Conservation (phyloP, 148 eudicot species). For the Mesembryanthemum crystallinum region DNA sequence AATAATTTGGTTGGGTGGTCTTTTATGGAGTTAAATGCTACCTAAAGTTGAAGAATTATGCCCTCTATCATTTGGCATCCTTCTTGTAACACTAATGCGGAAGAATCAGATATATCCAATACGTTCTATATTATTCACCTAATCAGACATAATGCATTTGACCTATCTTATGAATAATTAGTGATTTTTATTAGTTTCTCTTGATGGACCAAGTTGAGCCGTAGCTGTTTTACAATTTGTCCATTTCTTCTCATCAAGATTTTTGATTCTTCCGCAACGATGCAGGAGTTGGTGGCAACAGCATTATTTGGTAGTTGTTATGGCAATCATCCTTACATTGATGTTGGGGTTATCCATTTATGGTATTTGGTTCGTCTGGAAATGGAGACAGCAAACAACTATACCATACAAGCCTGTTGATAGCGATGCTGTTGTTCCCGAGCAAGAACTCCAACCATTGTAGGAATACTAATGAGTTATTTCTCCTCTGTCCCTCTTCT, state of each 20-base stretch:
- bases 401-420: conserved; percentile 67
- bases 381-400: conserved; percentile 43
- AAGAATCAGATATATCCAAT: too few relatives aligned
- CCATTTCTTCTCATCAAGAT: background rate
- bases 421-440: conserved; percentile 46
- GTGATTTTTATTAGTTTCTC: background rate
- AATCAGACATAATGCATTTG: background rate
- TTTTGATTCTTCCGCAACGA: conserved; percentile 13
- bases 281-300: conserved; percentile 77
- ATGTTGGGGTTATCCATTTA: conserved; percentile 47
- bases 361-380: conserved; percentile 68
- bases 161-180: background rate
- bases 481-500: background rate
- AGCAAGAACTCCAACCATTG: conserved; percentile 89
- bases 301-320: conserved; percentile 48
- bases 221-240: background rate
- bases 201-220: background rate
- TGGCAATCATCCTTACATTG: conserved; percentile 37
- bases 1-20: background rate
- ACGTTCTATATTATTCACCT: too few relatives aligned
- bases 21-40: background rate
- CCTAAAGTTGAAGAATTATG: background rate
- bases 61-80: background rate
- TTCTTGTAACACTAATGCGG: too few relatives aligned
- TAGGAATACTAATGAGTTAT: conserved; percentile 19